Evolutionary conservation across 495 filamentous ascomycete genomes (phyloP).

Genomic region (Podospora fimiseda): DNA sequence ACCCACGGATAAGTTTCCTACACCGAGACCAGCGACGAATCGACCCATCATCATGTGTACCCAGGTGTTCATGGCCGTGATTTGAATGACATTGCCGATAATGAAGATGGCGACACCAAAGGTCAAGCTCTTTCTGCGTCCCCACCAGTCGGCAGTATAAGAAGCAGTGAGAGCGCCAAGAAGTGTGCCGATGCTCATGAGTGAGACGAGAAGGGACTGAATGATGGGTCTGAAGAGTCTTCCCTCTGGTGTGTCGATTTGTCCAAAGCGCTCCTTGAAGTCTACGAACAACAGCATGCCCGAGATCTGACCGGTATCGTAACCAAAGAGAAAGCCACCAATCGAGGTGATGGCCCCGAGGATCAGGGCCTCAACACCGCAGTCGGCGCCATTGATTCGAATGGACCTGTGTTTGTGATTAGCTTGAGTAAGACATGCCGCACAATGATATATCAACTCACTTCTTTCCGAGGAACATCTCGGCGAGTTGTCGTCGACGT

Average conservation of each 20-base stretch:
- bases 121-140: slow-evolving; percentile 32
- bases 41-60: slow-evolving; percentile 46
- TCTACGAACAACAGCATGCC: slow-evolving; percentile 57
- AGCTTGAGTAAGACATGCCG: background rate
- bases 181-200: slow-evolving; percentile 42
- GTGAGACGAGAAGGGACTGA: slow-evolving; percentile 36
- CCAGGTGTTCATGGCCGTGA: slow-evolving; percentile 42
- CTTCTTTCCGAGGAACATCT: slow-evolving; percentile 12
- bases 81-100: slow-evolving; percentile 50
- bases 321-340: slow-evolving; percentile 72
- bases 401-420: slow-evolving; percentile 20
- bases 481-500: background rate
- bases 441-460: background rate
- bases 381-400: slow-evolving; percentile 31
- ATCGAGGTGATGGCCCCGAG: slow-evolving; percentile 46
- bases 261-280: slow-evolving; percentile 41
- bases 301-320: slow-evolving; percentile 58
- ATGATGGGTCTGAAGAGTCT: slow-evolving; percentile 29
- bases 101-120: slow-evolving; percentile 34
- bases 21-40: slow-evolving; percentile 56
- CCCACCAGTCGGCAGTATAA: slow-evolving; percentile 34
- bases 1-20: slow-evolving; percentile 57
- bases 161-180: slow-evolving; percentile 32
- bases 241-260: slow-evolving; percentile 17
- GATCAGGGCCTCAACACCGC: slow-evolving; percentile 28